These are phyloP conservation scores for Penicillium sp. DNA, from an alignment of 2,329 filamentous ascomycete genomes.

Conservation along the genomic window DNA sequence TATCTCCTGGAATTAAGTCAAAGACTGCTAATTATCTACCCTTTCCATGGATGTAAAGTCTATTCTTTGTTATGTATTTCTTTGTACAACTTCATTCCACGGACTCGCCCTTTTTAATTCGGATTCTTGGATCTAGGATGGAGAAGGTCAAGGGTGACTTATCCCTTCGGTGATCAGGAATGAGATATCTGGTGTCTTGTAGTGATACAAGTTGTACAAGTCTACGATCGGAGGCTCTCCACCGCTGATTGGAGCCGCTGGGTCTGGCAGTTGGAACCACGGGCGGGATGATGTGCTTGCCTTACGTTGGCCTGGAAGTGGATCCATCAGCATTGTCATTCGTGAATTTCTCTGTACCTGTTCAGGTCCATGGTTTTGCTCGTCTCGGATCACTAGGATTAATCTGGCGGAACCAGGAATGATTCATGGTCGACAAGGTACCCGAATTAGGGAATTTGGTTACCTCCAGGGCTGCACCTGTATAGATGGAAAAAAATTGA, in stretches of 20 bases:
- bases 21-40: not conserved
- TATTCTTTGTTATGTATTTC: not conserved
- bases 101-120: not conserved
- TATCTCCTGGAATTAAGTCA: not conserved
- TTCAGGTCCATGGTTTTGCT: conserved; percentile 1
- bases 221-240: conserved; percentile 21
- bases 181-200: not conserved
- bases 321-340: conserved; percentile 1
- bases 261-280: conserved; percentile 28
- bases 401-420: not conserved
- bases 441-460: not conserved
- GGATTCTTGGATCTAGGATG: not conserved
- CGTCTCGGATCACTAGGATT: not conserved
- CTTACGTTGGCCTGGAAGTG: conserved; percentile 18
- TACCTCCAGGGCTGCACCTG: not conserved
- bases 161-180: not conserved
- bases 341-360: not conserved
- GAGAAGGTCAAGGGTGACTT: not conserved
- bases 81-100: not conserved
- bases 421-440: not conserved
- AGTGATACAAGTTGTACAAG: not conserved
- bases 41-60: not conserved
- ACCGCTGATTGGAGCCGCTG: conserved; percentile 19
- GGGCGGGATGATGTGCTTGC: conserved; percentile 33
- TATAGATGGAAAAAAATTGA: not conserved